These are phyloP conservation scores for Tolypocladium pustulatum DNA, from an alignment of 2,329 filamentous ascomycete species.

Conservation along the genomic window DNA sequence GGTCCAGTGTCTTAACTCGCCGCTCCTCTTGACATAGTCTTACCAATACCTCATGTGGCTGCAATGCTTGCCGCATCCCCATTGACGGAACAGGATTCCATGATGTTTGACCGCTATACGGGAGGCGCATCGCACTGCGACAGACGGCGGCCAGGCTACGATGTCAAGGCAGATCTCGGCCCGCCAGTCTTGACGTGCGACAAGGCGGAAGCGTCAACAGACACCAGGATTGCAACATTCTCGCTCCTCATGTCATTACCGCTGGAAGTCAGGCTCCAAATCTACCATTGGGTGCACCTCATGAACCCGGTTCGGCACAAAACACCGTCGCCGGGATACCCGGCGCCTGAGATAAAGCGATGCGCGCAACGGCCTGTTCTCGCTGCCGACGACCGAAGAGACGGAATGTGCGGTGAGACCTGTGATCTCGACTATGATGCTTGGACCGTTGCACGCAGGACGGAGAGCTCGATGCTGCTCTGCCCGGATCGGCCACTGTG, in stretches of 20 bases:
- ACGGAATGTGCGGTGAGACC: background rate
- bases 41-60: background rate
- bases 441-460: background rate
- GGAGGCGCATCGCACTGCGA: background rate
- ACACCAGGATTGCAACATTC: background rate
- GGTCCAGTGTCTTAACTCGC: background rate
- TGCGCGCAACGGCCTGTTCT: constrained; percentile 18
- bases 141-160: background rate
- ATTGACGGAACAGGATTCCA: background rate
- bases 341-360: constrained; percentile 18
- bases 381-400: background rate
- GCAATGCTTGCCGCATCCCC: background rate
- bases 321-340: constrained; percentile 29
- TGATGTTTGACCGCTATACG: background rate
- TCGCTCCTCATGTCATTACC: constrained; percentile 23
- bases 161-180: background rate
- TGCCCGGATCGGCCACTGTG: constrained; percentile 24
- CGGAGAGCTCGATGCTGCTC: constrained; percentile 8
- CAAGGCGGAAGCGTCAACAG: background rate
- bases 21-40: too few relatives aligned
- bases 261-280: constrained; percentile 33
- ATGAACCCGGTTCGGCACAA: constrained; percentile 25
- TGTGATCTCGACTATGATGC: background rate
- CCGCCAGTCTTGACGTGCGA: background rate
- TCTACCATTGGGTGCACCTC: constrained; percentile 32